Evolutionary conservation across 805 yeast genomes (phyloP), one percentile per base, ranked within the genome.

Genomic region (Monosporozyma aquatica): DNA sequence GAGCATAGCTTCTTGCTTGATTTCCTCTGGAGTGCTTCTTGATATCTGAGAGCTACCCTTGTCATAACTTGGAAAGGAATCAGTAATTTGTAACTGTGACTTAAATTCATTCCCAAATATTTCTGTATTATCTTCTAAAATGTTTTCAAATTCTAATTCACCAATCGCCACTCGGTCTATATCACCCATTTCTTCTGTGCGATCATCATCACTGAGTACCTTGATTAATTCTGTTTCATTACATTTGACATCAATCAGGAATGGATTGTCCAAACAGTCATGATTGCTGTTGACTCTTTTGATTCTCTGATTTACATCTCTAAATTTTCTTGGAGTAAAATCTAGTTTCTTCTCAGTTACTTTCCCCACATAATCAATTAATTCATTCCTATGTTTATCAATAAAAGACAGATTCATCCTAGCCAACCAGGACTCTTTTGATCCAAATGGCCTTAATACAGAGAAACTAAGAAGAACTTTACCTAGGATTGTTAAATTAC

Each of bases 341-440:
- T 80, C 90, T 52, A 80, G 63, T 51, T 77, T 80, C 42, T 84
- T 66, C 4, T 80, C 79, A 0, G 95, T 82, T 24, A 89, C 70
- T 45, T 74, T 76, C 54, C 78, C 85, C 51, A 82, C 74, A 63
- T 85, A 90, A 14, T 76, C 77, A n/a, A 69, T 53, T 6, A 87
- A 63, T 50, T 84, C 85, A 0, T 51, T 62, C 41, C 70, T 70
- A 52, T 82, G 80, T 13, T 65, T 67, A 2, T 69, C 66, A 17
- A 90, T 69, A 51, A 90, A 87, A 2, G 17, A 18, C 2, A 43
- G 49, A 59, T 92, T 90, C 76, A 90, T 71, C 26, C 65, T 68
- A 15, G 74, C 67, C 62, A 90, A 67, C 69, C 81, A 86, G 0
- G 92, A 87, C 54, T 90, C 97, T 54, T 89, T 90, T 37, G 79